phyloP scores from a whole-genome alignment of 2,329 filamentous ascomycete species.

The Alternaria tenuissima region DNA sequence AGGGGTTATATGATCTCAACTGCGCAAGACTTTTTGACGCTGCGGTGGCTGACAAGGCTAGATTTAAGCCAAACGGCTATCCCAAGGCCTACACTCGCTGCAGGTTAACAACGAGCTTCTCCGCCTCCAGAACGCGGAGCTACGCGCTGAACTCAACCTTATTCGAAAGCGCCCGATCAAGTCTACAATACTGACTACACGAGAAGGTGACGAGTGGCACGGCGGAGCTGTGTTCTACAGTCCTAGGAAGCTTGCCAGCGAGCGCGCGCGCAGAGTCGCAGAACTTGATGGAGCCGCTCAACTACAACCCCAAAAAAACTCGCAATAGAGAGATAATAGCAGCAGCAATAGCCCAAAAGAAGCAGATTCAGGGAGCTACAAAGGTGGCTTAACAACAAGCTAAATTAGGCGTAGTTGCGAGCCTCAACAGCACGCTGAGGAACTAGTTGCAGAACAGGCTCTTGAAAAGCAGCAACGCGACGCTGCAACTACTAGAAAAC shows the following conservation, averaged over 20 bases:
- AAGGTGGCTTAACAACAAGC: no score
- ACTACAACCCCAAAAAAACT: conserved; percentile 1
- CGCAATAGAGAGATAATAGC: neutral
- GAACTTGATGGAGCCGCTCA: neutral
- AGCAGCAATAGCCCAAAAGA: no score
- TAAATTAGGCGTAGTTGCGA: no score
- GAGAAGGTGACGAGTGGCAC: neutral
- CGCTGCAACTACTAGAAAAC: conserved; percentile 1
- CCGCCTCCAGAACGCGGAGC: neutral
- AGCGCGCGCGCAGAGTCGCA: neutral
- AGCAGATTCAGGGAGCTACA: neutral
- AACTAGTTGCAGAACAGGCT: no score
- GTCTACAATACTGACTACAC: neutral
- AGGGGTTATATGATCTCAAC: neutral
- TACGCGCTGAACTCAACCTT: neutral
- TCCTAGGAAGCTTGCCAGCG: neutral
- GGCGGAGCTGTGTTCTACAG: neutral
- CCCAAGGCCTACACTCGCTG: neutral
- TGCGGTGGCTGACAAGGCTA: neutral
- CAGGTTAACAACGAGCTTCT: neutral
- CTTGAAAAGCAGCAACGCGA: neutral
- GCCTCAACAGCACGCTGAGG: no score
- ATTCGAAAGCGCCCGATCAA: neutral
- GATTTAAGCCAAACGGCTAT: conserved; percentile 1
- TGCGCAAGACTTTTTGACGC: neutral